Evolutionary conservation across 1,139 yeast genomes (phyloP).

Genomic region (Yamadazyma sp.): DNA sequence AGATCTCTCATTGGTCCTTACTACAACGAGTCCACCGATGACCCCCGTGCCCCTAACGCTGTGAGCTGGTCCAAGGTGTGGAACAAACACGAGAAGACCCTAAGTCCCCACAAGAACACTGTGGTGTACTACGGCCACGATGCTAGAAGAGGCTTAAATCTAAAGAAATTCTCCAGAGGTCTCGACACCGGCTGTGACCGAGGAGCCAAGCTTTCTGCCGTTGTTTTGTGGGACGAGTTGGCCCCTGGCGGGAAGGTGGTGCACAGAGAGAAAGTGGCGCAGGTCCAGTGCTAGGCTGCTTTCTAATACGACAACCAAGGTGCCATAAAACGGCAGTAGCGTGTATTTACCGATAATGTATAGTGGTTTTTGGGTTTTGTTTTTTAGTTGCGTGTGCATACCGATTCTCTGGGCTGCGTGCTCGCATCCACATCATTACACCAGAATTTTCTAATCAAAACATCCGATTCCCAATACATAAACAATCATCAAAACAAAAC

Average conservation of each 20-base stretch:
- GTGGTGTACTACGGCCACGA: slow-evolving; percentile 87
- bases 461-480: slow-evolving; percentile 7
- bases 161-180: slow-evolving; percentile 70
- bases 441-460: slow-evolving; percentile 5
- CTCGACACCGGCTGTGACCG: slow-evolving; percentile 80
- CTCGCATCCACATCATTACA: slow-evolving; percentile 3
- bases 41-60: slow-evolving; percentile 46
- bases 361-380: too few species aligned
- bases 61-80: slow-evolving; percentile 68
- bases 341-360: slow-evolving; percentile 1
- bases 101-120: slow-evolving; percentile 24
- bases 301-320: too few species aligned
- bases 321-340: too few species aligned
- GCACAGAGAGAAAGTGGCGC: slow-evolving; percentile 26
- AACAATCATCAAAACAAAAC: neutral
- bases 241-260: slow-evolving; percentile 14
- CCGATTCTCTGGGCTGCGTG: neutral
- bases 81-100: slow-evolving; percentile 48
- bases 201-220: slow-evolving; percentile 70
- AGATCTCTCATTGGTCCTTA: slow-evolving; percentile 60
- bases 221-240: slow-evolving; percentile 45
- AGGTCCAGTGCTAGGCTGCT: too few species aligned
- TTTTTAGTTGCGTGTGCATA: too few species aligned
- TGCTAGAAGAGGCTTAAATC: slow-evolving; percentile 72
- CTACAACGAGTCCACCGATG: slow-evolving; percentile 53